These are phyloP conservation scores for Syncephalastrum racemosum DNA, from an alignment of 371 early-diverging fungal genomes.

Conservation along the genomic window DNA sequence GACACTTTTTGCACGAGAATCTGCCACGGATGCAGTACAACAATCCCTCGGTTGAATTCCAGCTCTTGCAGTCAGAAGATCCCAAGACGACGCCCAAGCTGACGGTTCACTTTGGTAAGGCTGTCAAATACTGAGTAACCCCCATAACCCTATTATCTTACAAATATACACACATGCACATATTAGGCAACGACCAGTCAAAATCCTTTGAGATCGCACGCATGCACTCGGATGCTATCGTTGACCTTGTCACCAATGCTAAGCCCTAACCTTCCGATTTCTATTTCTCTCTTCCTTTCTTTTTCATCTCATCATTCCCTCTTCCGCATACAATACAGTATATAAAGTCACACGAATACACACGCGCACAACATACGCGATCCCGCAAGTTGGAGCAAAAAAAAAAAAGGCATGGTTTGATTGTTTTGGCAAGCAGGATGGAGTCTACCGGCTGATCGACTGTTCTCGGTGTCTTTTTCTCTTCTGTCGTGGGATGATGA, in stretches of 20 bases:
- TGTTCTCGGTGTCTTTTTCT: background rate
- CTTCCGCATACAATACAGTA: background rate
- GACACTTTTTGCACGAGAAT: constrained; percentile 61
- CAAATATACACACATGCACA: background rate
- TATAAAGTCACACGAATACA: too few relatives aligned
- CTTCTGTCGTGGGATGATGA: constrained; percentile 22
- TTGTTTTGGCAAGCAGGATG: too few relatives aligned
- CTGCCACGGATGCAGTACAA: constrained; percentile 65
- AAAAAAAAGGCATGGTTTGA: too few relatives aligned
- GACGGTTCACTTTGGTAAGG: constrained; percentile 59
- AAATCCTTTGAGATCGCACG: constrained; percentile 52
- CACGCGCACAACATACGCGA: too few relatives aligned
- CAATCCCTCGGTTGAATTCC: constrained; percentile 56
- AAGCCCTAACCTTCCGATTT: constrained; percentile 22
- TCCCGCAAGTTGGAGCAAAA: too few relatives aligned
- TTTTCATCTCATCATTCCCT: background rate
- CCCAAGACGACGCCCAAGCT: constrained; percentile 47
- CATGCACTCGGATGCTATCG: constrained; percentile 51
- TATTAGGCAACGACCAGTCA: constrained; percentile 34
- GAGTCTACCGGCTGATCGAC: too few relatives aligned
- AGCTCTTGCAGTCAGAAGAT: constrained; percentile 50
- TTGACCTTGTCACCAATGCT: constrained; percentile 49
- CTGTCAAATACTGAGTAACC: background rate
- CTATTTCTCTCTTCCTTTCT: background rate
- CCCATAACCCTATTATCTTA: background rate